Evolutionary conservation across 2,329 filamentous ascomycete genomes (phyloP).

Genomic region (Ceratocystis alfenasii): DNA sequence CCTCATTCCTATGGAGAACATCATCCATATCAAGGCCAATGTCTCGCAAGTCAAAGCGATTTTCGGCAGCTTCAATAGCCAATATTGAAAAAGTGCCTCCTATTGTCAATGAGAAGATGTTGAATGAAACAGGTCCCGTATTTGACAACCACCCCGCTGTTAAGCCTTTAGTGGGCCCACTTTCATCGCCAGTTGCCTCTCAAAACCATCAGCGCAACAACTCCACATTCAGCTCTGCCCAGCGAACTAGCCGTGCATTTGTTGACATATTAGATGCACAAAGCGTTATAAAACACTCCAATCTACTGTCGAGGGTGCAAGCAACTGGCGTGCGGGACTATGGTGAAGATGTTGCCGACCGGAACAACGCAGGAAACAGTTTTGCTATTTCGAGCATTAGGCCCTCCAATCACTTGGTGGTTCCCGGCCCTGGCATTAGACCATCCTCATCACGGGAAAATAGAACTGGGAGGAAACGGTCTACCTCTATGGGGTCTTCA

Average conservation of each 20-base stretch:
- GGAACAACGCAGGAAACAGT: constrained; percentile 39
- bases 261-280: constrained; percentile 49
- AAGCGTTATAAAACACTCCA: constrained; percentile 37
- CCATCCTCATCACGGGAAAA: constrained; percentile 15
- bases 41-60: constrained; percentile 19
- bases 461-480: background rate
- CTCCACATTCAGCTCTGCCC: constrained; percentile 19
- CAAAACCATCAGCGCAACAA: constrained; percentile 19
- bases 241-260: constrained; percentile 18
- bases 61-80: constrained; percentile 10
- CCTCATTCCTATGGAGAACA: constrained; percentile 2
- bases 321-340: constrained; percentile 43
- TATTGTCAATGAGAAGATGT: background rate
- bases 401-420: background rate
- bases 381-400: constrained; percentile 13
- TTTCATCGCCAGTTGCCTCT: constrained; percentile 10
- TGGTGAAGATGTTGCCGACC: constrained; percentile 53
- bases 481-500: constrained; percentile 1
- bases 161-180: constrained; percentile 16
- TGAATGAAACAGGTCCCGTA: background rate
- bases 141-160: constrained; percentile 22
- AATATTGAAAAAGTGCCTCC: constrained; percentile 12
- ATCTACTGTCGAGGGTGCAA: constrained; percentile 39
- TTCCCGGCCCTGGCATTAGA: constrained; percentile 1
- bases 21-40: constrained; percentile 17